Base-by-base conservation (phyloP, 2,329 filamentous ascomycete genomes). In the Curvularia spicifera region DNA sequence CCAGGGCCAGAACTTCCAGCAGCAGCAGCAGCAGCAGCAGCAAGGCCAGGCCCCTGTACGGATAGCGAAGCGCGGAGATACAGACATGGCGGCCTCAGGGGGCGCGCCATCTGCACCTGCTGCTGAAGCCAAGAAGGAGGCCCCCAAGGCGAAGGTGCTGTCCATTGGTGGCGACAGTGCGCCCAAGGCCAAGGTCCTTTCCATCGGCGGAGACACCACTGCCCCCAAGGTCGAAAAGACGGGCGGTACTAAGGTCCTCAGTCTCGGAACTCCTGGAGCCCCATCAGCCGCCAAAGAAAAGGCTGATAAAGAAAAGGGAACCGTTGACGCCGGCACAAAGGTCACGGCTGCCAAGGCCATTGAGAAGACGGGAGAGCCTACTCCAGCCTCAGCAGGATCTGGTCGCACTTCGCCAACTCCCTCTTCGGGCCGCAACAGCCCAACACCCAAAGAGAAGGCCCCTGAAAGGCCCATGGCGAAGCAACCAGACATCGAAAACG, bases 331-430 rank as follows among this genome's bases (percentile, higher is more conserved):
- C 28, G 91, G 91, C 29, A 84, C 93, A 60, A 97, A 97, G 80
- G 88, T 90, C n/a, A 83, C 89, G 1, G 94, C 93, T 4, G 82
- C 87, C 50, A 97, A 97, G 80, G 93, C 94, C 9, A 91, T 97
- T 63, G 92, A 96, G 73, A 97, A 97, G 84, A 89, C 91, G 0
- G 91, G 93, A 53, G 89, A 93, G 75, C 81, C 85, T 8, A 80
- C 80, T 47, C 80, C 84, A 45, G 80, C 80, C 50, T 60, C 68
- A 22, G 56, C 68, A 85, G 86, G 69, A 47, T 78, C 78, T 52
- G 92, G 92, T 54, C 90, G 87, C 74, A 89, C 90, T 3, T 95
- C 93, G 1, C 91, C 94, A 18, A 86, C 89, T 5, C 90, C 91
- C 8, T 91, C 91, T 1, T 95, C 92, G 10, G 94, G 93, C 46